Evolutionary conservation across 305 asterid species (phyloP).

Genomic region (Solanum hybrid): DNA sequence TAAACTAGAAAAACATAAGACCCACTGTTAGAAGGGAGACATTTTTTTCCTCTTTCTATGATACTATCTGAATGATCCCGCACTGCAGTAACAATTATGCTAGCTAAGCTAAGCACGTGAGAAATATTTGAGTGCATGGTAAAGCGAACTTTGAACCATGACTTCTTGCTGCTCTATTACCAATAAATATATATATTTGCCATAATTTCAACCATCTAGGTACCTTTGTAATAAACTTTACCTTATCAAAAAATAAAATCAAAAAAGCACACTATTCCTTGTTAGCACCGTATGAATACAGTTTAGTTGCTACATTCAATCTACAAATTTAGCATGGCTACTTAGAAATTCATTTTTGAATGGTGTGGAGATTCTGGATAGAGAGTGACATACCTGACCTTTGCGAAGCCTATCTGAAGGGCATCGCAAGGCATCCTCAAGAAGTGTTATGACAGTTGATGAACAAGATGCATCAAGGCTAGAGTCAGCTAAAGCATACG

Average conservation of each 20-base stretch:
- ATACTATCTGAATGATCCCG: not conserved
- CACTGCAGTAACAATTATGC: not conserved
- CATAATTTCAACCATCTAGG: not conserved
- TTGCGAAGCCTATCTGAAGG: conserved; percentile 96
- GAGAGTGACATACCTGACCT: conserved; percentile 67
- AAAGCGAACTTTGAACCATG: not conserved
- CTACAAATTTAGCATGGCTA: not conserved
- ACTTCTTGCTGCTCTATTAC: not conserved
- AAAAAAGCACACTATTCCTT: not conserved
- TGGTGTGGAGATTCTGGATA: not conserved
- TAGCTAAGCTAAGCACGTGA: not conserved
- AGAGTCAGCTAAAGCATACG: conserved; percentile 94
- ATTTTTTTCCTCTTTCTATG: not conserved
- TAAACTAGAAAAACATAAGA: not conserved
- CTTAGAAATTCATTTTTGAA: not conserved
- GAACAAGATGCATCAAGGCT: conserved; percentile 87
- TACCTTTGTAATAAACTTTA: not conserved
- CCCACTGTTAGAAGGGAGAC: not conserved
- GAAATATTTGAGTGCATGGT: not conserved
- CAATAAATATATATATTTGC: not conserved
- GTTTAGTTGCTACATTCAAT: not conserved
- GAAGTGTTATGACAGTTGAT: conserved; percentile 80
- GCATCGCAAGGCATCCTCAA: conserved; percentile 91
- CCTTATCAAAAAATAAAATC: not conserved
- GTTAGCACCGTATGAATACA: not conserved